Percentiles rank a stretch among this genome's conserved stretches.
Conservation (phyloP, 345 rosid genomes). For the Brassica nigra region DNA sequence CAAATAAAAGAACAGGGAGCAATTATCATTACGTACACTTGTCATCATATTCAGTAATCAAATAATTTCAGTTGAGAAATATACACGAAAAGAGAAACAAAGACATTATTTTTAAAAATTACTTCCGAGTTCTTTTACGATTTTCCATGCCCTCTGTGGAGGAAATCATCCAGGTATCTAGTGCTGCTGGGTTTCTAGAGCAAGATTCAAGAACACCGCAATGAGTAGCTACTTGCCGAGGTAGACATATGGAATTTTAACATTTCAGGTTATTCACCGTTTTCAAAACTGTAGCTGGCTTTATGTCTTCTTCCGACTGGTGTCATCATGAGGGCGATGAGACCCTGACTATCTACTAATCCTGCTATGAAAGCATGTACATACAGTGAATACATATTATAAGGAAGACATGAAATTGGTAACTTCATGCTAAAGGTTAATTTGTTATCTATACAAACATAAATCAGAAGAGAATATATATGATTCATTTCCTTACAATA, state of each 20-base stretch:
- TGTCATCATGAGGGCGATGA: conserved; percentile 45
- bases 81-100: neutral
- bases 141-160: conserved; percentile 70
- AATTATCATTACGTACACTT: conserved; percentile 7
- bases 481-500: too few species aligned
- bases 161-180: conserved; percentile 87
- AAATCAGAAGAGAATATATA: neutral
- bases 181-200: conserved; percentile 94
- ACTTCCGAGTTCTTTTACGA: conserved; percentile 80
- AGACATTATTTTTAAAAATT: conserved; percentile 39
- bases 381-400: neutral
- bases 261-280: conserved; percentile 37
- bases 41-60: neutral
- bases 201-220: conserved; percentile 89
- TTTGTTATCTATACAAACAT: neutral
- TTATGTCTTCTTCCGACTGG: conserved; percentile 43
- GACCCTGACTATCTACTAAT: conserved; percentile 54
- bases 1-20: neutral
- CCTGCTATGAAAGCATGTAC: neutral
- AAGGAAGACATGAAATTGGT: neutral
- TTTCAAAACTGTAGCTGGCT: conserved; percentile 42
- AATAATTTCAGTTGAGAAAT: too few species aligned
- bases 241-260: conserved; percentile 75
- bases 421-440: neutral
- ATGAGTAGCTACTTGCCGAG: conserved; percentile 80